Conservation (phyloP, 306 rosid genomes). For the Abrus pulchellus region DNA sequence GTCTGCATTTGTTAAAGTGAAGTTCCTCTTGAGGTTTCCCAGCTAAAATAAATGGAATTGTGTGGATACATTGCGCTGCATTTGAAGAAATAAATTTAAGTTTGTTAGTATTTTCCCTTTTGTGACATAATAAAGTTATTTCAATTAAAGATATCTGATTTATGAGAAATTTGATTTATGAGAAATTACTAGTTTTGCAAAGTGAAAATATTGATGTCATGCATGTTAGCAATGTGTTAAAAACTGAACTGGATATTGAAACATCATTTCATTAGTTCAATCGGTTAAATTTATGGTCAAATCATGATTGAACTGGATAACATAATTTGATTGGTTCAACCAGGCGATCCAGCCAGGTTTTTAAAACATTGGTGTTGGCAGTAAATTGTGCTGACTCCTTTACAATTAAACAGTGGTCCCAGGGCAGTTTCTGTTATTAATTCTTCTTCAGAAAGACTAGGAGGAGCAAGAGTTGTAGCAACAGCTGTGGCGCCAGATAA, state of each 20-base stretch:
- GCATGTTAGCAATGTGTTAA: slow-evolving; percentile 14
- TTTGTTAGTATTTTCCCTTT: slow-evolving; percentile 9
- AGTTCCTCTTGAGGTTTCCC: slow-evolving; percentile 7
- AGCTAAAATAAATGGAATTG: slow-evolving; percentile 28
- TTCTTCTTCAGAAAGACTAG: slow-evolving; percentile 83
- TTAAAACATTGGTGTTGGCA: neutral
- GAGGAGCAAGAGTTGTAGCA: slow-evolving; percentile 83
- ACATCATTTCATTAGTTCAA: slow-evolving; percentile 29
- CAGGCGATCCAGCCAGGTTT: neutral
- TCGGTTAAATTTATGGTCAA: slow-evolving; percentile 1
- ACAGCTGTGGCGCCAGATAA: slow-evolving; percentile 83
- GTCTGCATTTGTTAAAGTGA: slow-evolving; percentile 18
- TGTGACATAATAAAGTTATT: slow-evolving; percentile 10
- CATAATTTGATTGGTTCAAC: slow-evolving; percentile 10
- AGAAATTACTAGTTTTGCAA: slow-evolving; percentile 26
- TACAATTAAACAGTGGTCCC: slow-evolving; percentile 74
- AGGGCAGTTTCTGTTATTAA: slow-evolving; percentile 87
- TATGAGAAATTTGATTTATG: slow-evolving; percentile 12
- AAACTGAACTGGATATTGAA: neutral
- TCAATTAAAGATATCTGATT: slow-evolving; percentile 23
- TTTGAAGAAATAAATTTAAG: neutral
- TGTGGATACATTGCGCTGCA: slow-evolving; percentile 5
- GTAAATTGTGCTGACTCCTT: slow-evolving; percentile 38
- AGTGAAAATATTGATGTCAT: slow-evolving; percentile 27
- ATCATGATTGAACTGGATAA: neutral